A percentile compares a stretch with the other conserved stretches of the same genome.
These are phyloP conservation scores for Rhododendron vialii DNA, from an alignment of 148 eudicot species.

Conservation along the genomic window DNA sequence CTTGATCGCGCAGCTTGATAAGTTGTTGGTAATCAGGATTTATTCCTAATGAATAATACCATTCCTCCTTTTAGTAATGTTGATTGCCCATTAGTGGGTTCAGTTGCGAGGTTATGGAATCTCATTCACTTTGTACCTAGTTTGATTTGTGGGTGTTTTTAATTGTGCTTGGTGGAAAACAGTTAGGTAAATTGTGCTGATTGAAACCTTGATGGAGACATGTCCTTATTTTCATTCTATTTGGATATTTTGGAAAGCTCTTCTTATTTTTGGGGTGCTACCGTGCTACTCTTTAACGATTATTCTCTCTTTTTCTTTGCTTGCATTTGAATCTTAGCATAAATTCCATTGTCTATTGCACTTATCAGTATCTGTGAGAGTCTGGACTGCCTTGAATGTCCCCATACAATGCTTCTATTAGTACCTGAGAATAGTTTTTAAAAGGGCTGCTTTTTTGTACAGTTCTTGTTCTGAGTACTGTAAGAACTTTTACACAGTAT, in stretches of 20 bases:
- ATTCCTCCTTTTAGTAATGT: slow-evolving; percentile 8
- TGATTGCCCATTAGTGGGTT: slow-evolving; percentile 18
- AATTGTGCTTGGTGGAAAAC: slow-evolving; percentile 19
- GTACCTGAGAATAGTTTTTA: neutral
- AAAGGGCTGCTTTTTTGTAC: neutral
- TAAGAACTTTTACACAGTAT: slow-evolving; percentile 7
- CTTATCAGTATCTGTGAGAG: slow-evolving; percentile 21
- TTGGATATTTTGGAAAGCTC: slow-evolving; percentile 8
- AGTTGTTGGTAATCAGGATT: slow-evolving; percentile 19
- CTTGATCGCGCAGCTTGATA: slow-evolving; percentile 13
- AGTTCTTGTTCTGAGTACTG: neutral
- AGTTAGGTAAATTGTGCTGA: slow-evolving; percentile 12
- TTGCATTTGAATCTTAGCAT: slow-evolving; percentile 32
- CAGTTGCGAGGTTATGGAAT: slow-evolving; percentile 27
- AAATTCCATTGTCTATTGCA: slow-evolving; percentile 33
- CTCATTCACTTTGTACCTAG: slow-evolving; percentile 25
- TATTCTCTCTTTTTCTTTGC: slow-evolving; percentile 10
- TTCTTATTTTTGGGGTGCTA: slow-evolving; percentile 5
- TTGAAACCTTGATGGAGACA: slow-evolving; percentile 18
- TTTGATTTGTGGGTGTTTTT: slow-evolving; percentile 15
- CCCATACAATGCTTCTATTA: slow-evolving; percentile 6
- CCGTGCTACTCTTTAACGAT: neutral
- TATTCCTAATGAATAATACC: slow-evolving; percentile 18
- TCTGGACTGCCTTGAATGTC: slow-evolving; percentile 17
- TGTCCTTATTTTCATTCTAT: slow-evolving; percentile 9